Evolutionary conservation across 371 early-diverging fungal genomes (phyloP).

Genomic region (Blakeslea trispora): DNA sequence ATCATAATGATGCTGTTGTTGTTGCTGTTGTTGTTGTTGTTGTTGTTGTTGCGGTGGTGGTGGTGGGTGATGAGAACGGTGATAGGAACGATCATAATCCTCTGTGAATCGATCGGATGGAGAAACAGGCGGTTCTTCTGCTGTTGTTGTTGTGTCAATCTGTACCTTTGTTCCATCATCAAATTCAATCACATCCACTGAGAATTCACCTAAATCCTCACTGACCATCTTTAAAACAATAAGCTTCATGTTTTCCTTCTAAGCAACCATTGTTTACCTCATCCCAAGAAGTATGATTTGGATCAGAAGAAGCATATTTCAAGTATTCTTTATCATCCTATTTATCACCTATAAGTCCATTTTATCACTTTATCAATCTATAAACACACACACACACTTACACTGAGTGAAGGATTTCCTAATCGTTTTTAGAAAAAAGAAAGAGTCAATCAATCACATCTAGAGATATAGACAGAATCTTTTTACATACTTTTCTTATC

Average conservation of each 20-base stretch:
- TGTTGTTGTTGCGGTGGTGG: not conserved
- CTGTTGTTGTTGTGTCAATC: slow-evolving; percentile 1
- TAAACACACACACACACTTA: too few species aligned
- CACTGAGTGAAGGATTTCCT: slow-evolving; percentile 15
- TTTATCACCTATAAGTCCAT: not conserved
- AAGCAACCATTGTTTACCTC: slow-evolving; percentile 23
- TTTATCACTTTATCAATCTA: not conserved
- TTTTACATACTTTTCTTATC: not conserved
- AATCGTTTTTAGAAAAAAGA: not conserved
- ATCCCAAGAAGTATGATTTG: slow-evolving; percentile 35
- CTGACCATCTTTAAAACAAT: slow-evolving; percentile 26
- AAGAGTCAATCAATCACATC: not conserved
- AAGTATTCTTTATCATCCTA: slow-evolving; percentile 27
- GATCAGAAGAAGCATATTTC: slow-evolving; percentile 22
- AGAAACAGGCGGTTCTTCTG: slow-evolving; percentile 17
- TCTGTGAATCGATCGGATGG: slow-evolving; percentile 51
- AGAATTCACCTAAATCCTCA: slow-evolving; percentile 32
- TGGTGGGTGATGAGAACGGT: slow-evolving; percentile 6
- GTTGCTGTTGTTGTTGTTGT: not conserved
- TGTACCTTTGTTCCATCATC: slow-evolving; percentile 35
- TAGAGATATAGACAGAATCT: slow-evolving; percentile 1
- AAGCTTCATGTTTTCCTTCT: not conserved
- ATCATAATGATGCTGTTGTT: not conserved
- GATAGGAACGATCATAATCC: slow-evolving; percentile 43
- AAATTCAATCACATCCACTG: slow-evolving; percentile 30